Evolutionary conservation across 805 yeast genomes (phyloP), one percentile per base, ranked within the genome.

Genomic region (Schizosaccharomyces osmophilus): DNA sequence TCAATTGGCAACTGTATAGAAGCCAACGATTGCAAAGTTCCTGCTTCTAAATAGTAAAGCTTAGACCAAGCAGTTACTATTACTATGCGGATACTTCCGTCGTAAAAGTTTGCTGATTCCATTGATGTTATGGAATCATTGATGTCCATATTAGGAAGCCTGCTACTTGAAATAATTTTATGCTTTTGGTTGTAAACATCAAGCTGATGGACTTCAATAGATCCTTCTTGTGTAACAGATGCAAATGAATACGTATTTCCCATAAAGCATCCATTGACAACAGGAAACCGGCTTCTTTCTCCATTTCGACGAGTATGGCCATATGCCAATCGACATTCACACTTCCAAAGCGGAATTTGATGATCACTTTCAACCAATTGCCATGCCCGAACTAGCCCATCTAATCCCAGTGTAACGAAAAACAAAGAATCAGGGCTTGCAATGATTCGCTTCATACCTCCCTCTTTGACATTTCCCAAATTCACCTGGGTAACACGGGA

Each of bases 311-410:
- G 67, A 0, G 82, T 71, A 67, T 87, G 94, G 97, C 97, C 93
- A 0, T 90, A 70, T 64, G 81, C 83, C 48, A 93, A 67, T 17
- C 51, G 51, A 24, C 1, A 73, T 68, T 0, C 97, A 95, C 36
- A 78, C 77, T 59, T 82, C 84, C 6, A 93, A 86, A 1, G 88
- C 95, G 1, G 93, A 82, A 2, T 87, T 73, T 64, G 90, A 82
- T 64, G 79, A 83, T 29, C 78, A 78, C 17, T 80, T 77, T 36
- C 83, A 82, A 0, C 84, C 82, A 4, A 85, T 77, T 0, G 79
- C 77, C 1, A 76, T 79, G 8, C 87, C 68, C 32, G 82, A 72
- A 51, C 36, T 17, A 51, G 26, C 76, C 80, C n/a, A 88, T 73
- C 1, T 80, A 67, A 60, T 79, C 74, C n/a, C 73, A 73, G 66